phyloP scores from a whole-genome alignment of 306 rosid species.

The Myrica gale region DNA sequence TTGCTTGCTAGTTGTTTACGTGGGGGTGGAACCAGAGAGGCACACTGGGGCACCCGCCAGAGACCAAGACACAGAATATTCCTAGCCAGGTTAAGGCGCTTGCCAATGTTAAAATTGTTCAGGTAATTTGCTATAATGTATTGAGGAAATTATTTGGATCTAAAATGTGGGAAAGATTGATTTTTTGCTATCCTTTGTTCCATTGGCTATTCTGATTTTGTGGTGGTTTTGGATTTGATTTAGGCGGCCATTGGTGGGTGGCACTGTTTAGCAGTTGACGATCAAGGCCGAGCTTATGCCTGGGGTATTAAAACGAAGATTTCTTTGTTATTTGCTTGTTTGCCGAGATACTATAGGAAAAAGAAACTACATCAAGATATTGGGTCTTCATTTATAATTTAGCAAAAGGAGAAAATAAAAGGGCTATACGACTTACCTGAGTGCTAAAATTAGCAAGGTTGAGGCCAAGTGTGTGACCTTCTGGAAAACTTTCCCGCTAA shows the following conservation, averaged over 20 bases:
- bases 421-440: not conserved
- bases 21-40: constrained; percentile 99
- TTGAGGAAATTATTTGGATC: not conserved
- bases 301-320: constrained; percentile 61
- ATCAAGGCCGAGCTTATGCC: constrained; percentile 93
- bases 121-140: constrained; percentile 47
- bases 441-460: not conserved
- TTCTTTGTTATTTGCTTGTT: constrained; percentile 1
- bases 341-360: not conserved
- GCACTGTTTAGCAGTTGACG: constrained; percentile 99
- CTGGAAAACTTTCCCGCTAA: constrained; percentile 4
- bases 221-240: constrained; percentile 18
- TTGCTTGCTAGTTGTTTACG: constrained; percentile 68
- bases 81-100: constrained; percentile 96
- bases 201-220: not conserved
- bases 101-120: constrained; percentile 66
- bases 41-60: constrained; percentile 87
- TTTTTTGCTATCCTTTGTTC: not conserved
- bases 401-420: not conserved
- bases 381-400: not conserved
- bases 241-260: constrained; percentile 99
- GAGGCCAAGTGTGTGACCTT: not conserved
- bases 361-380: not conserved
- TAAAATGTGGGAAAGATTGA: not conserved
- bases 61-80: constrained; percentile 75